Conservation (phyloP, 768 basidiomycete species). For the Termitomyces sp. region DNA sequence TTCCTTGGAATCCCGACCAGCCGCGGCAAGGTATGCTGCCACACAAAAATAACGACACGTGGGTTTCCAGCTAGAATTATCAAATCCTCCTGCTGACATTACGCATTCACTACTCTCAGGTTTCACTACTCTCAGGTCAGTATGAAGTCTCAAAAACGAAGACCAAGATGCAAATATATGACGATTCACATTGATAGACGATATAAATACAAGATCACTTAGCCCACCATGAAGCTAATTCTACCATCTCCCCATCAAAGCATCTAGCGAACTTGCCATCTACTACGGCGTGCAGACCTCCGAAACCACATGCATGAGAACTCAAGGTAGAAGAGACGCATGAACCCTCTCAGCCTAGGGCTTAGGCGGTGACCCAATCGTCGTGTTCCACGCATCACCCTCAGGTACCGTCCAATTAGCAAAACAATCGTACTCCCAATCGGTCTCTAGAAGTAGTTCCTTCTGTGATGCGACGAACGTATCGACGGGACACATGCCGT, state of each 20-base stretch:
- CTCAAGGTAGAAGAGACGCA: too few relatives aligned
- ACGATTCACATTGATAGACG: neutral
- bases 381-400: slow-evolving; percentile 67
- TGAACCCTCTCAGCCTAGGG: neutral
- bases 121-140: too few relatives aligned
- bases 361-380: slow-evolving; percentile 56
- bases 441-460: slow-evolving; percentile 55
- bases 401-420: slow-evolving; percentile 70
- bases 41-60: too few relatives aligned
- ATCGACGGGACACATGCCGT: slow-evolving; percentile 74
- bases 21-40: too few relatives aligned
- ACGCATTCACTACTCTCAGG: too few relatives aligned
- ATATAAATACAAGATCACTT: neutral
- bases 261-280: neutral
- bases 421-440: slow-evolving; percentile 72
- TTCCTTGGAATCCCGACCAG: too few relatives aligned
- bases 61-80: too few relatives aligned
- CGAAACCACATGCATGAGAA: neutral
- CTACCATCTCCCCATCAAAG: neutral
- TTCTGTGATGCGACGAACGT: slow-evolving; percentile 68
- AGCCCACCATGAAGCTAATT: neutral
- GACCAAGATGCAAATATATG: neutral
- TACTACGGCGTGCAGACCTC: neutral
- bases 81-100: too few relatives aligned
- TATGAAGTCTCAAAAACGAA: neutral